Evolutionary conservation across 306 rosid genomes (phyloP).

Genomic region (Cercis canadensis): DNA sequence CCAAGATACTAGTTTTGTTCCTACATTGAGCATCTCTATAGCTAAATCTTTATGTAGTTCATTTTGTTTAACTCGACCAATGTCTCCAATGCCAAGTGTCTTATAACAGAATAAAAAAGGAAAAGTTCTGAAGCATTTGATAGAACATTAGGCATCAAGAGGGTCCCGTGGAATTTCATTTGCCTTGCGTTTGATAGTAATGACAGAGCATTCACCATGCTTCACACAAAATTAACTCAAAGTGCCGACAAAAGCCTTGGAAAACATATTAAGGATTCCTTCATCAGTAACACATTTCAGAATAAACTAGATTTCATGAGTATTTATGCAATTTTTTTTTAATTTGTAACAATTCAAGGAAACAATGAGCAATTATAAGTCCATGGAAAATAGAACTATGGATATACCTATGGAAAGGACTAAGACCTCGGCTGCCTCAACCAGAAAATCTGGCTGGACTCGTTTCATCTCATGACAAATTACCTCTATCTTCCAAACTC

Average conservation of each 20-base stretch:
- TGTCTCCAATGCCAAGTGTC: constrained; percentile 10
- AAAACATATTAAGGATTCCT: constrained; percentile 19
- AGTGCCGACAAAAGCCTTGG: constrained; percentile 95
- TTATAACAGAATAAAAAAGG: not conserved
- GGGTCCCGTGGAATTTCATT: constrained; percentile 90
- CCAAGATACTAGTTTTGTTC: constrained; percentile 8
- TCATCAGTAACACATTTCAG: not conserved
- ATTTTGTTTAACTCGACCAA: constrained; percentile 10
- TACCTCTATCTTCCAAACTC: no score
- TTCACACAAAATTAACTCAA: constrained; percentile 92
- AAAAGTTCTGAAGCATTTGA: not conserved
- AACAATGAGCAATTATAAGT: not conserved
- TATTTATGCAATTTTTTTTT: constrained; percentile 1
- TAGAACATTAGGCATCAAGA: constrained; percentile 71
- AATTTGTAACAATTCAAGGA: not conserved
- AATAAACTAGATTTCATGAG: not conserved
- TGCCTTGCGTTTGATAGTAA: constrained; percentile 85
- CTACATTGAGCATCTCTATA: constrained; percentile 22
- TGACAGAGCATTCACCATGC: constrained; percentile 97
- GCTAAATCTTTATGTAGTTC: constrained; percentile 6
- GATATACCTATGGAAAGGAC: constrained; percentile 88
- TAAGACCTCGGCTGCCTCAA: constrained; percentile 93
- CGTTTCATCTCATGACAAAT: constrained; percentile 82
- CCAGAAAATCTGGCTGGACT: constrained; percentile 76
- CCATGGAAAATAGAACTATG: not conserved